Percentiles rank a stretch among this genome's conserved stretches.
These are phyloP conservation scores for Zymoseptoria ardabiliae DNA, from an alignment of 2,329 filamentous ascomycete species.

Conservation along the genomic window DNA sequence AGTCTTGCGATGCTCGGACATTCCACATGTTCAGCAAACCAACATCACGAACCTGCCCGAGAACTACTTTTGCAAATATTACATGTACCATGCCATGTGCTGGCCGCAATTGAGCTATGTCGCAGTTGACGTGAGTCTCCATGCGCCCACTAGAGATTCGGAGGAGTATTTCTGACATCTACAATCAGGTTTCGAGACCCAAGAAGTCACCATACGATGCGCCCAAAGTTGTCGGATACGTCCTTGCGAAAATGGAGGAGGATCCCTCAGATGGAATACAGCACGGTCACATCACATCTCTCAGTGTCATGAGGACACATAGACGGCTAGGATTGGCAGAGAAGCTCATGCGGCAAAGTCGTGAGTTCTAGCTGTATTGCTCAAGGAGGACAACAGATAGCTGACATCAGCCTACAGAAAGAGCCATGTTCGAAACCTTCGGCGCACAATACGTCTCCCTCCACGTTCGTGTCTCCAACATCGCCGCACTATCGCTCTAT, in stretches of 20 bases:
- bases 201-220: constrained; percentile 75
- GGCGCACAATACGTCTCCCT: constrained; percentile 87
- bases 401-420: constrained; percentile 49
- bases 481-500: constrained; percentile 85
- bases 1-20: constrained; percentile 71
- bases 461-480: constrained; percentile 91
- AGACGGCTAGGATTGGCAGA: constrained; percentile 84
- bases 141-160: background rate
- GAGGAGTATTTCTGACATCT: background rate
- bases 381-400: background rate
- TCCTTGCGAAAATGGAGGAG: constrained; percentile 99
- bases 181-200: constrained; percentile 58
- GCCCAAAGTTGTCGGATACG: constrained; percentile 96
- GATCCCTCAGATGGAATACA: constrained; percentile 83
- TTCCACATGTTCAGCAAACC: constrained; percentile 88
- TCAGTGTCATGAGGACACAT: constrained; percentile 96
- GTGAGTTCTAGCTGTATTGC: constrained; percentile 47
- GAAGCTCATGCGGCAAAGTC: constrained; percentile 94
- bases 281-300: constrained; percentile 91
- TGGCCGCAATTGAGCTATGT: constrained; percentile 98
- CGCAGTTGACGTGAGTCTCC: constrained; percentile 63
- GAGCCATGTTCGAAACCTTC: constrained; percentile 95
- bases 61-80: constrained; percentile 99
- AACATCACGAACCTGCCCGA: constrained; percentile 98
- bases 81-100: constrained; percentile 95